phyloP scores from a whole-genome alignment of 495 filamentous ascomycete genomes.

The Chlorociboria aeruginascens region DNA sequence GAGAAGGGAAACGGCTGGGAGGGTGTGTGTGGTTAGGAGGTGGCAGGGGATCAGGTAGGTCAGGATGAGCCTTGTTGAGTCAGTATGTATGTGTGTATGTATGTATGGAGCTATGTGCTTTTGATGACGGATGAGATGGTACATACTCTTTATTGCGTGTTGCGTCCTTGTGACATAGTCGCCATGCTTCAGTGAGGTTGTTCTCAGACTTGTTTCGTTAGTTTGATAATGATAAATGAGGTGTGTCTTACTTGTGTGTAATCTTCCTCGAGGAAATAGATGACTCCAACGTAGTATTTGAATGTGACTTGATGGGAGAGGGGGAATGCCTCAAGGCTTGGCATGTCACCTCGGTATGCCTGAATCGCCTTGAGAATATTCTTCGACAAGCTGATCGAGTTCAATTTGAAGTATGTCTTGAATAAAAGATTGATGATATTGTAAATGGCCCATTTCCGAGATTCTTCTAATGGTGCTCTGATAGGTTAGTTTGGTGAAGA shows the following conservation, averaged over 20 bases:
- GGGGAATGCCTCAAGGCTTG: conserved; percentile 60
- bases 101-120: not conserved
- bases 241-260: conserved; percentile 54
- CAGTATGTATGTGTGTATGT: not conserved
- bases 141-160: conserved; percentile 68
- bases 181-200: conserved; percentile 65
- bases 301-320: conserved; percentile 90
- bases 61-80: conserved; percentile 60
- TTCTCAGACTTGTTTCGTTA: conserved; percentile 53
- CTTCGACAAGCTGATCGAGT: conserved; percentile 76
- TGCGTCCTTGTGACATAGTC: conserved; percentile 58
- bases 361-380: conserved; percentile 74
- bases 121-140: not conserved
- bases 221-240: not conserved
- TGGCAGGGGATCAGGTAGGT: conserved; percentile 90
- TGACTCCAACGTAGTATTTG: conserved; percentile 85
- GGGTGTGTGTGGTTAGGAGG: conserved; percentile 72
- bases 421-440: conserved; percentile 86
- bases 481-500: conserved; percentile 2
- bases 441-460: conserved; percentile 95
- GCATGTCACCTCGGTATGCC: conserved; percentile 64
- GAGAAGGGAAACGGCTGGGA: conserved; percentile 63
- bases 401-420: conserved; percentile 96
- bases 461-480: conserved; percentile 76
- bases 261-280: conserved; percentile 84